Conservation (phyloP, 345 rosid genomes). For the Draba incana region DNA sequence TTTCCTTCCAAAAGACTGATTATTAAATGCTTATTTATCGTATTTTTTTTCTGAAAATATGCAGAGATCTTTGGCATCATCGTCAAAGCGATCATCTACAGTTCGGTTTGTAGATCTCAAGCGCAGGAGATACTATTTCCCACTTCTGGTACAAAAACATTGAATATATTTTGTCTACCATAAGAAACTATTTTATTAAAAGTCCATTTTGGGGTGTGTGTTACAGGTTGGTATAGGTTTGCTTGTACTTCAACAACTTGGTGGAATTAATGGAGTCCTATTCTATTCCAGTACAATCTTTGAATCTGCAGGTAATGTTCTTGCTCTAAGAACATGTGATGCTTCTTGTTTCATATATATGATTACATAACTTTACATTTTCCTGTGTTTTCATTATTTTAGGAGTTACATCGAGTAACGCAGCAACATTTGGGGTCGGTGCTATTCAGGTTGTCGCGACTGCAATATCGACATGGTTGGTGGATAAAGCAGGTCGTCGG, state of each 20-base stretch:
- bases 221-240: constrained; percentile 90
- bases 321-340: constrained; percentile 10
- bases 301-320: constrained; percentile 73
- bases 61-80: constrained; percentile 87
- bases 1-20: constrained; percentile 13
- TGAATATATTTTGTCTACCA: constrained; percentile 6
- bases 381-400: constrained; percentile 30
- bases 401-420: constrained; percentile 84
- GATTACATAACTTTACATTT: not conserved
- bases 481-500: constrained; percentile 86
- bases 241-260: constrained; percentile 86
- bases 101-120: constrained; percentile 86
- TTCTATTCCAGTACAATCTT: constrained; percentile 90
- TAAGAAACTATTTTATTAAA: constrained; percentile 4
- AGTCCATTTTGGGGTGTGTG: not conserved
- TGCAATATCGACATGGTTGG: constrained; percentile 82
- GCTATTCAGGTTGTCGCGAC: constrained; percentile 95
- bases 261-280: constrained; percentile 85
- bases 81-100: constrained; percentile 57
- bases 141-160: constrained; percentile 60
- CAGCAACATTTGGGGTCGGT: constrained; percentile 84
- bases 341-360: constrained; percentile 3
- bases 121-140: constrained; percentile 94
- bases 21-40: constrained; percentile 16
- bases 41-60: constrained; percentile 39